These are phyloP conservation scores for Lachancea sp. DNA, from an alignment of 805 yeast genomes.

Conservation along the genomic window DNA sequence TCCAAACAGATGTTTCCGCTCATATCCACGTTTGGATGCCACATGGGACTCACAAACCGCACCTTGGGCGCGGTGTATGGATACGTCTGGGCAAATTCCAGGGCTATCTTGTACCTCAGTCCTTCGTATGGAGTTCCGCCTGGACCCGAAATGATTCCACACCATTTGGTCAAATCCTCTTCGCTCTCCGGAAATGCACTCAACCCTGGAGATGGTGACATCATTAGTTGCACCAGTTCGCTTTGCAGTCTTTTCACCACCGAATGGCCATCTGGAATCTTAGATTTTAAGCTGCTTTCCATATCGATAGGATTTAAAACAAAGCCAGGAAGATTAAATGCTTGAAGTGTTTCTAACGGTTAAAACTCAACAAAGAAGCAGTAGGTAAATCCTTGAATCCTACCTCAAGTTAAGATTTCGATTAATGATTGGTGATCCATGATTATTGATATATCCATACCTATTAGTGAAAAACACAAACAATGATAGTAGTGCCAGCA, in stretches of 20 bases:
- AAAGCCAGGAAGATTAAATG: no score
- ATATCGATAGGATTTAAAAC: no score
- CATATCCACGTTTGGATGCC: constrained; percentile 62
- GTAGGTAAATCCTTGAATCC: no score
- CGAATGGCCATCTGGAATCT: constrained; percentile 37
- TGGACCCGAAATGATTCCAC: constrained; percentile 54
- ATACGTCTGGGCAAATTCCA: constrained; percentile 48
- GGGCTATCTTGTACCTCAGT: constrained; percentile 43
- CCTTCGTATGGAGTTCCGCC: constrained; percentile 50
- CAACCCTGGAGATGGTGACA: constrained; percentile 44
- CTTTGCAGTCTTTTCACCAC: constrained; percentile 46
- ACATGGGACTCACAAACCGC: constrained; percentile 51
- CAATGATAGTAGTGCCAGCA: neutral
- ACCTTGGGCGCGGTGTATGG: constrained; percentile 55
- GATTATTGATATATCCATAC: no score
- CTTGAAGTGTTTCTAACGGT: neutral
- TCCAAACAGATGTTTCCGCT: constrained; percentile 61
- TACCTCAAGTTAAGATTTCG: no score
- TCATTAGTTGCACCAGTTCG: constrained; percentile 48
- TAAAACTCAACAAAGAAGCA: no score
- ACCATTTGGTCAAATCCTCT: constrained; percentile 48
- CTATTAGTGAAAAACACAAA: neutral
- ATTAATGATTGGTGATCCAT: no score
- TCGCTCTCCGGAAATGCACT: constrained; percentile 51
- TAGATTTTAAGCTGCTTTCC: constrained; percentile 7